Evolutionary conservation across 495 filamentous ascomycete genomes (phyloP), one percentile per base, ranked within the genome.

Genomic region (Aspergillus bertholletiae): DNA sequence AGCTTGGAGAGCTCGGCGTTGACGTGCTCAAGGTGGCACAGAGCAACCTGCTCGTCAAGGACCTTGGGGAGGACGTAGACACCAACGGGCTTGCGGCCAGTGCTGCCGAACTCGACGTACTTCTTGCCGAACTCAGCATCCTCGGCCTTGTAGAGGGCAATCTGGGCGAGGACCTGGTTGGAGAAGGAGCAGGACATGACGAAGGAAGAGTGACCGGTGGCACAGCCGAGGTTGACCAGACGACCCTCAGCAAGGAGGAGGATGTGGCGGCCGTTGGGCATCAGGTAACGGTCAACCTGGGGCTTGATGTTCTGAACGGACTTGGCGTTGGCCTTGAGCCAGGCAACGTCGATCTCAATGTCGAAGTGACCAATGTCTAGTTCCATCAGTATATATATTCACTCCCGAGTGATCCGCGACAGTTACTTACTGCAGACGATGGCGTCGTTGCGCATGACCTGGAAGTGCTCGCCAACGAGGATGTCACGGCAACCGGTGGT

Each of bases 101-200:
- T 82, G 82, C 91, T 89, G 74, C 89, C 91, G 75, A 96, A 98
- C 76, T 97, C 94, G 66, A 89, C 80, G 76, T 97, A 97, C 82
- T 96, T 96, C 72, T 86, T 76, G 72, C 88, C 83, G 73, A 97
- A 98, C 49, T 75, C 87, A 66, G 80, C 81, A 65, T 98, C 93
- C 71, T 87, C 82, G 63, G 86, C 85, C 86, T 97, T 97, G 88
- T 77, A 98, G 59, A 98, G 82, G 80, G 96, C 88, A 77, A 98
- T 98, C 80, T 98, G 94, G 24, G 94, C 94, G 70, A 98, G 90
- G 60, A 97, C 94, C 84, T 98, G 94, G 86, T 98, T 98, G 81
- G 93, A 96, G 88, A 98, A 98, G 57, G 92, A 97, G 89, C 94
- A 98, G 60, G 90, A 96, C 94, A 98, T 97, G 84, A 98, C 94